phyloP scores from a whole-genome alignment of 306 rosid genomes.

The Leucaena leucocephala region DNA sequence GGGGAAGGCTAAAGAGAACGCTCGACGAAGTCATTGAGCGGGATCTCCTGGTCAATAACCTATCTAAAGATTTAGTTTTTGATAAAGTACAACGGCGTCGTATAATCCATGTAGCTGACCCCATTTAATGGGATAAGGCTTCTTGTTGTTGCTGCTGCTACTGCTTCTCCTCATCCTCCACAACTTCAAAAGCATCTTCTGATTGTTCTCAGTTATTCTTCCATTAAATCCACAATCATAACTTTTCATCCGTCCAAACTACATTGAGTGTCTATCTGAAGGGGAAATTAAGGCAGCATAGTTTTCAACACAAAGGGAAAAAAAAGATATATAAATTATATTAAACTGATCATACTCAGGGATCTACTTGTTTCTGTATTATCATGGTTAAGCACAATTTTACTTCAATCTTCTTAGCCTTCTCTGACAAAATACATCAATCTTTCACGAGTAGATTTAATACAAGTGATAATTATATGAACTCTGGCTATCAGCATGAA shows the following conservation, averaged over 20 bases:
- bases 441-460: neutral
- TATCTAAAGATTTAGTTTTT: no score
- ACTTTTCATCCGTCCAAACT: neutral
- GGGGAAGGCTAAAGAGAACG: no score
- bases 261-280: neutral
- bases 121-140: no score
- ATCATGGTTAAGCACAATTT: neutral
- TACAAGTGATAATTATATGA: neutral
- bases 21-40: no score
- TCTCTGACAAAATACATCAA: neutral
- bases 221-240: neutral
- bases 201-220: neutral
- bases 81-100: no score
- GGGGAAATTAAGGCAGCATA: neutral
- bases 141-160: no score
- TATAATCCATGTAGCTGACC: no score
- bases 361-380: neutral
- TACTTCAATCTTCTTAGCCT: neutral
- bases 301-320: neutral
- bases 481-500: neutral
- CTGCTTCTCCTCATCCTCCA: neutral
- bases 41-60: no score
- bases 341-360: neutral
- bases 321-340: neutral
- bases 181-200: neutral